Base-by-base conservation (phyloP, 1,284 basidiomycete genomes). In the Ceratobasidium papillatum region DNA sequence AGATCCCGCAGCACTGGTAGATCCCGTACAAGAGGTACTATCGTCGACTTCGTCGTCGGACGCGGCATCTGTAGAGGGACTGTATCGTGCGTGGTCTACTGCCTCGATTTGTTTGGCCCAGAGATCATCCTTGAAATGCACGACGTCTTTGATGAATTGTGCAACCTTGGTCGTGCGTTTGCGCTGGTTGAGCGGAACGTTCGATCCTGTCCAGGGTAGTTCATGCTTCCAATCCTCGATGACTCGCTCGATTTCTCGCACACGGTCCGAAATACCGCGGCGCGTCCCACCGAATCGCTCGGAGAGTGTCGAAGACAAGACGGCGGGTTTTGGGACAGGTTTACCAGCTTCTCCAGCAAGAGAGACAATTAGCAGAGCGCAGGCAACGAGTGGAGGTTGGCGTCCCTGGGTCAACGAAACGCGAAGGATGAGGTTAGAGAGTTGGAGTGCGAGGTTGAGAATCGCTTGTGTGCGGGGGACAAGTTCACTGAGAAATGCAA, bases 351-450 rank as follows among this genome's bases (percentile, higher is more conserved):
- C 88, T 2, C 87, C 89, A 82, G 94, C 92, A 52, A 93, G 81
- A 0, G 90, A 87, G 71, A 93, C 85, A n/a, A 94, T 85, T 77
- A 92, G 83, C 14, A 91, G 80, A 7, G 91, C 92, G 78, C 89
- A 89, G 1, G 91, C 90, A 0, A 87, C 89, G 11, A 89, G 85
- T 32, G 80, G 84, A 56, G 82, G 84, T 75, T 82, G 69, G 45
- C 63, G 78, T 69, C 36, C 78, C 73, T 36, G 52, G n/a, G 2
- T 43, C 11, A 84, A 80, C 22, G 85, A 80, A 68, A 79, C 81
- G 4, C 86, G 81, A 17, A 86, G 85, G 34, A 84, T 79, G 49
- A 90, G 82, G 38, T 83, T 82, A 69, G 88, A 85, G 30, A 94
- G 84, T 8, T 69, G 87, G 85, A 12, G 82, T 81, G 30, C 91